phyloP scores from a whole-genome alignment of 2,329 filamentous ascomycete genomes.

The Xylogone sp. region DNA sequence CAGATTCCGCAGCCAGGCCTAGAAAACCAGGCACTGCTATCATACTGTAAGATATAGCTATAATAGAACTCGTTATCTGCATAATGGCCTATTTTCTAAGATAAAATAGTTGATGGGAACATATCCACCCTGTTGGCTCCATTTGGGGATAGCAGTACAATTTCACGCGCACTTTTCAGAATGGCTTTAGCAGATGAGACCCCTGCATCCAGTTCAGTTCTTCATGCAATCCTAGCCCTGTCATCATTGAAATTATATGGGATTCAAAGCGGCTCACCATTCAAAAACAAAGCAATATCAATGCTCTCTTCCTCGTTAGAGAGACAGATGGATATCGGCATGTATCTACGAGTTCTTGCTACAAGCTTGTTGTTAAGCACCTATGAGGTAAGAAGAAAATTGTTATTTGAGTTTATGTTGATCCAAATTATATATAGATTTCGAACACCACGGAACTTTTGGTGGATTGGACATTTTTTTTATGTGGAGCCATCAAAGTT shows the following conservation, averaged over 20 bases:
- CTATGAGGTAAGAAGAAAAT: constrained; percentile 5
- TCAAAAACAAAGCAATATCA: constrained; percentile 5
- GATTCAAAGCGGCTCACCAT: background rate
- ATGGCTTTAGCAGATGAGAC: constrained; percentile 4
- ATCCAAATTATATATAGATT: background rate
- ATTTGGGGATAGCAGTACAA: constrained; percentile 4
- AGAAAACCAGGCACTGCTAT: no score
- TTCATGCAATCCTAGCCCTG: constrained; percentile 4
- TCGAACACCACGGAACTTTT: no score
- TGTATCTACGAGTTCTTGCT: constrained; percentile 5
- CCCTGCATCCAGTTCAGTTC: constrained; percentile 3
- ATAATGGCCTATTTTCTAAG: no score
- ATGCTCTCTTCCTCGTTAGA: constrained; percentile 4
- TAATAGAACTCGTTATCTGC: no score
- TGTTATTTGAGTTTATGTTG: background rate
- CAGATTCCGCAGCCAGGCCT: no score
- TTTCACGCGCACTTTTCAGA: constrained; percentile 3
- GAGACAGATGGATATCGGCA: constrained; percentile 4
- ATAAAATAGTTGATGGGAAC: background rate
- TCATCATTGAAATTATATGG: constrained; percentile 5
- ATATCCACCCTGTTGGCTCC: constrained; percentile 1
- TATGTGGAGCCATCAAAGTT: constrained; percentile 8
- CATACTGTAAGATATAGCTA: no score
- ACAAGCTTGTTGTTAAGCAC: constrained; percentile 6
- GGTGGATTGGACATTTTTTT: constrained; percentile 4